Evolutionary conservation across 495 filamentous ascomycete genomes (phyloP).

Genomic region (Astrocystis sublimbata): DNA sequence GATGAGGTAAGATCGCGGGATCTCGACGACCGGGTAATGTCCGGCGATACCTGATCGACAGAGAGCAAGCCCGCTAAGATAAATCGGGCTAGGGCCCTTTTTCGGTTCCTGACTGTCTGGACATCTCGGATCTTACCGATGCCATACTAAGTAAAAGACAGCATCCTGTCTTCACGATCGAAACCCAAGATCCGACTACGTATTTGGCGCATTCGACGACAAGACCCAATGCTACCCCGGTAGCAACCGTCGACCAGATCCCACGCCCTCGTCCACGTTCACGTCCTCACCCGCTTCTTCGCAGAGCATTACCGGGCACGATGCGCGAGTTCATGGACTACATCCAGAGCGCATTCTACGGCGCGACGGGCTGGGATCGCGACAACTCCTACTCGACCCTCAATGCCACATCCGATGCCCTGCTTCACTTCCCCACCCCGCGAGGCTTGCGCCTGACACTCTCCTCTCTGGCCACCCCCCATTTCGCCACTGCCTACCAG

Average conservation of each 20-base stretch:
- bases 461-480: constrained; percentile 85
- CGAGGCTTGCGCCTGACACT: constrained; percentile 75
- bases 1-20: too few species aligned
- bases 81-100: too few species aligned
- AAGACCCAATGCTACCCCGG: constrained; percentile 10
- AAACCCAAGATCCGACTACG: not conserved
- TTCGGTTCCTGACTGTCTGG: too few species aligned
- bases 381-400: constrained; percentile 92
- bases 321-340: constrained; percentile 99
- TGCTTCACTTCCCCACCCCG: constrained; percentile 84
- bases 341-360: constrained; percentile 88
- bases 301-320: constrained; percentile 4
- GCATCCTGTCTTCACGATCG: not conserved
- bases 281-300: not conserved
- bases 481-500: constrained; percentile 90
- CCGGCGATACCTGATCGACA: too few species aligned
- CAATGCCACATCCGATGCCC: constrained; percentile 79
- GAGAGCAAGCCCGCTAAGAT: too few species aligned
- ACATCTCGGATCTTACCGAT: not conserved
- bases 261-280: not conserved
- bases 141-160: not conserved
- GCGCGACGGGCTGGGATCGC: constrained; percentile 82
- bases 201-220: not conserved
- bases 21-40: too few species aligned
- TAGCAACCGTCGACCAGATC: not conserved